Percentiles rank a stretch among this genome's conserved stretches.
Evolutionary conservation across 1,139 yeast species (phyloP).

Genomic region (Protomyces lactucae-debilis): DNA sequence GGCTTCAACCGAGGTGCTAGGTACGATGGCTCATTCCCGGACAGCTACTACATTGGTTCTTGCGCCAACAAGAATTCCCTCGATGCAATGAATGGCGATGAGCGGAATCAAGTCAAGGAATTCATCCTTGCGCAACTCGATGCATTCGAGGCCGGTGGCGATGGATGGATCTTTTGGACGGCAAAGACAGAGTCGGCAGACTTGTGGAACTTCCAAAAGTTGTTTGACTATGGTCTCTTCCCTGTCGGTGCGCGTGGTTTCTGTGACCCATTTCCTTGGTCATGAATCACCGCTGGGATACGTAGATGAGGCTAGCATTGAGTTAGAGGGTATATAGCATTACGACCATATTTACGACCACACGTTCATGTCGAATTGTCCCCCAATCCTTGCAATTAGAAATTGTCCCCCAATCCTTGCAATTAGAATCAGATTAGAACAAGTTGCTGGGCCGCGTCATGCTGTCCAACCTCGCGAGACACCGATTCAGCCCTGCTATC

Average conservation of each 20-base stretch:
- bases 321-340: no score
- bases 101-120: slow-evolving; percentile 49
- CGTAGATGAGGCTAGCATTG: no score
- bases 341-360: no score
- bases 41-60: slow-evolving; percentile 50
- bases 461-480: no score
- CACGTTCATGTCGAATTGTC: no score
- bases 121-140: slow-evolving; percentile 88
- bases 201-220: slow-evolving; percentile 77
- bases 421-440: no score
- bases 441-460: no score
- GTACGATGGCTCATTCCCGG: slow-evolving; percentile 61
- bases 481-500: no score
- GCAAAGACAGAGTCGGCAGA: slow-evolving; percentile 77
- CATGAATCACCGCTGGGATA: neutral
- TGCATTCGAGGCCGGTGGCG: slow-evolving; percentile 56
- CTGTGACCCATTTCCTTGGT: neutral
- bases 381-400: no score
- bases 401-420: no score
- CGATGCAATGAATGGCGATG: slow-evolving; percentile 31
- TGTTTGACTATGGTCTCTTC: slow-evolving; percentile 58
- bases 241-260: slow-evolving; percentile 43
- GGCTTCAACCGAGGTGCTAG: slow-evolving; percentile 89
- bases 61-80: slow-evolving; percentile 47
- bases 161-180: slow-evolving; percentile 89